A percentile compares a stretch with the other conserved stretches of the same genome.
Conservation (phyloP, 768 basidiomycete species). For the Thelephora ganbajun region DNA sequence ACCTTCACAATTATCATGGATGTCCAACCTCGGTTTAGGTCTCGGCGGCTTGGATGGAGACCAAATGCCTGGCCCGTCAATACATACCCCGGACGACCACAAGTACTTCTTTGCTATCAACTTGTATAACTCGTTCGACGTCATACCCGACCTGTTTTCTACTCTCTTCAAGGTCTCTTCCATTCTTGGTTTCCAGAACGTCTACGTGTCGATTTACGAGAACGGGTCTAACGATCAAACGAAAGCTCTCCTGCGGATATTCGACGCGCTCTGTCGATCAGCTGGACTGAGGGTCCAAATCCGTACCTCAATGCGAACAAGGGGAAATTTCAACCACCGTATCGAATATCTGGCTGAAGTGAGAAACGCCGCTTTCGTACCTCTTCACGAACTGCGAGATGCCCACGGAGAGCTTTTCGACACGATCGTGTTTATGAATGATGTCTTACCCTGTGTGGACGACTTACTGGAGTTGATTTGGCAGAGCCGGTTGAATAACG, state of each 20-base stretch:
- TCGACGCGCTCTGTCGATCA: conserved; percentile 79
- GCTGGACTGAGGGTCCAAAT: conserved; percentile 92
- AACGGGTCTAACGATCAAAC: conserved; percentile 99
- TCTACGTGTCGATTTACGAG: conserved; percentile 97
- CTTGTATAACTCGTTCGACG: conserved; percentile 97
- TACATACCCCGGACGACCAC: conserved; percentile 49
- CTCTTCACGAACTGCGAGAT: conserved; percentile 87
- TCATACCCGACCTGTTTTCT: conserved; percentile 94
- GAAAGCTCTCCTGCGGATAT: conserved; percentile 89
- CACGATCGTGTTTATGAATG: conserved; percentile 98
- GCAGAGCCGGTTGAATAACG: conserved; percentile 87
- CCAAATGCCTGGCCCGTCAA: conserved; percentile 17
- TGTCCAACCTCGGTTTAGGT: conserved; percentile 35
- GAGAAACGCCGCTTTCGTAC: conserved; percentile 94
- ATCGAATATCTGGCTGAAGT: conserved; percentile 99
- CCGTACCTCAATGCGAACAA: conserved; percentile 80
- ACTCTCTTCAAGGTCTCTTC: conserved; percentile 89
- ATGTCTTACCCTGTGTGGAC: conserved; percentile 94
- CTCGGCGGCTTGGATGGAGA: conserved; percentile 25
- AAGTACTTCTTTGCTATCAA: conserved; percentile 99
- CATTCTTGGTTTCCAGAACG: conserved; percentile 93
- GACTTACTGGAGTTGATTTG: conserved; percentile 96
- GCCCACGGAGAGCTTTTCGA: conserved; percentile 91
- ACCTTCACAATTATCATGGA: conserved; percentile 44
- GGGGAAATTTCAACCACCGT: conserved; percentile 96